Conservation (phyloP, 192 early-diverging fungal species). For the Podila epigama region DNA sequence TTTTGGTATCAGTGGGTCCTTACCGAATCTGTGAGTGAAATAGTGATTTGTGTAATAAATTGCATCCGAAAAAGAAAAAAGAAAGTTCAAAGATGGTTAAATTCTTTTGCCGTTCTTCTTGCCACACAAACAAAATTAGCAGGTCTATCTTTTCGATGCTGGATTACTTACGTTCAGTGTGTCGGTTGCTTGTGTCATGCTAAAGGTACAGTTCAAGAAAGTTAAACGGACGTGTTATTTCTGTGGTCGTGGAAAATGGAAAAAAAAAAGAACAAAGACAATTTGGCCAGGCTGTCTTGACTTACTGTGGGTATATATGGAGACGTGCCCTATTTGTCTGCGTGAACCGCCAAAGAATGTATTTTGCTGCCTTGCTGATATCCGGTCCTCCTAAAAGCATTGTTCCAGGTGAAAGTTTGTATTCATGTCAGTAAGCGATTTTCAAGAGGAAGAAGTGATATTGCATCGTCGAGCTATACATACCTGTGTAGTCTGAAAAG, state of each 20-base stretch:
- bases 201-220: constrained; percentile 26
- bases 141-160: too few species aligned
- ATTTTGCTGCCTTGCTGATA: constrained; percentile 83
- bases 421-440: background rate
- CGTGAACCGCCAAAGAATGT: constrained; percentile 88
- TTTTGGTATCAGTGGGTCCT: background rate
- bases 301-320: constrained; percentile 85
- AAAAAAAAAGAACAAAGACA: background rate
- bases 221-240: background rate
- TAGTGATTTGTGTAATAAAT: background rate
- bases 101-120: background rate
- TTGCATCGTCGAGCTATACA: background rate
- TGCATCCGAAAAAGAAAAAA: background rate
- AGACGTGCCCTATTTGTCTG: constrained; percentile 77
- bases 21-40: background rate
- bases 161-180: constrained; percentile 82
- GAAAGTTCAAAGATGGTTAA: background rate
- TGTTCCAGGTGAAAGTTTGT: background rate
- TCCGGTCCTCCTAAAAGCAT: constrained; percentile 55
- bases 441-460: background rate
- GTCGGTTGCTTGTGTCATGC: constrained; percentile 88
- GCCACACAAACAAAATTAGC: background rate
- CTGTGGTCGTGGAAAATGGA: too few species aligned
- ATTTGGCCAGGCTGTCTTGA: background rate
- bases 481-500: constrained; percentile 86